Conservation (phyloP, 345 rosid genomes). For the Citrus cavaleriei region DNA sequence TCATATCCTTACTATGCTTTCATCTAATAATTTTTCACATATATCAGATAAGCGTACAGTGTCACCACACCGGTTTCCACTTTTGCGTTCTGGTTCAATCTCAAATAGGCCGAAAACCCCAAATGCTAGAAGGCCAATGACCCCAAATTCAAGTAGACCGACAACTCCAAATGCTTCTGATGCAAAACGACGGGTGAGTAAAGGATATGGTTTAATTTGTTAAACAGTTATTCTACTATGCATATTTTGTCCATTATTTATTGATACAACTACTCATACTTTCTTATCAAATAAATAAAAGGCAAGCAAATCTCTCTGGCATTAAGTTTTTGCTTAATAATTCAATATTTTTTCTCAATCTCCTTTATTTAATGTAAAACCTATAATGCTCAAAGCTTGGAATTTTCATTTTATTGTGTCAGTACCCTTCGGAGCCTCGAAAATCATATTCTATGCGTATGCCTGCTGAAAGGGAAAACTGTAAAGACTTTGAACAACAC, state of each 20-base stretch:
- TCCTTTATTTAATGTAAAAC: neutral
- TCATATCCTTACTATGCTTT: neutral
- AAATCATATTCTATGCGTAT: conserved; percentile 72
- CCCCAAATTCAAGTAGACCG: conserved; percentile 42
- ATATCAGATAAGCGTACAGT: conserved; percentile 64
- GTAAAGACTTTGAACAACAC: conserved; percentile 52
- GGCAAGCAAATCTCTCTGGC: neutral
- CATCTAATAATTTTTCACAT: neutral
- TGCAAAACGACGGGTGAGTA: conserved; percentile 52
- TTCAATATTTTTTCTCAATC: neutral
- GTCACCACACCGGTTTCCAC: conserved; percentile 85
- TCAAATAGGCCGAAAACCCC: conserved; percentile 73
- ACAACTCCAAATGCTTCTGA: conserved; percentile 52
- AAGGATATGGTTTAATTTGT: neutral
- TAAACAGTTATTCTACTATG: neutral
- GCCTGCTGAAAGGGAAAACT: conserved; percentile 52
- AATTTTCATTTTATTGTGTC: conserved; percentile 12
- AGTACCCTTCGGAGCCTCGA: conserved; percentile 88
- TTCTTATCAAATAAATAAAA: too few species aligned
- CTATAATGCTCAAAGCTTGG: neutral
- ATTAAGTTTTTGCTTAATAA: conserved; percentile 2
- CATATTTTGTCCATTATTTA: too few species aligned
- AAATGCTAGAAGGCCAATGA: conserved; percentile 48
- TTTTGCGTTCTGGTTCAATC: conserved; percentile 70
- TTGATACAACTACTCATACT: too few species aligned